Base-by-base conservation (phyloP, 148 eudicot species). In the Simmondsia chinensis region DNA sequence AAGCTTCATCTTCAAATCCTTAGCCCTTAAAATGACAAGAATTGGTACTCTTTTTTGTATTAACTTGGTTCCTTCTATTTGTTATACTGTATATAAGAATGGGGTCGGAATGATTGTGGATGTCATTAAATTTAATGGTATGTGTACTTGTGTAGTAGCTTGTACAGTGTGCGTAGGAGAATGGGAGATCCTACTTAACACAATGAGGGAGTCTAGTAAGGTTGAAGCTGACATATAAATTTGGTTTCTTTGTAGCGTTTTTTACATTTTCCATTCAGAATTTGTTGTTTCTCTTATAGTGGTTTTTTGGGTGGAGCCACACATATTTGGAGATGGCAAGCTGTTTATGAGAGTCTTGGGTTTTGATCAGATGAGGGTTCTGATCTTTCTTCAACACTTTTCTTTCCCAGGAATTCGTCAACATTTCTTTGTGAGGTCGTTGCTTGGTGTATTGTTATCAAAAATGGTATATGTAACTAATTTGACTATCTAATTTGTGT, bases 1-100 rank as follows among this genome's bases (percentile, higher is more conserved):
- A 66, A 61, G 81, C 94, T 46, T 74, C 85, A 12, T 41, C 77
- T 40, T 76, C 95, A 19, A 77, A 49, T 52, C 82, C 85, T 20
- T 76, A 69, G 74, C 23, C 18, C 46, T 33, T 33, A 23, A 20
- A 5, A 32, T 15, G 24, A 14, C 1, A 15, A 32, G 60, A n/a
- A n/a, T n/a, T 39, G 43, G 50, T 48, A 44, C 60, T 17, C 32
- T 4, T 27, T 51, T 25, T 44, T 5, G 48, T 26, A 10, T 33
- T 50, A 43, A 17, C 30, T 43, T 10, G 6, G 49, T 22, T 33
- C 23, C 28, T 37, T 10, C 23, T 60, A 22, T 39, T 30, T 17
- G 53, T 59, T 69, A 70, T 72, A 61, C 59, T 75, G 80, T 75
- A 62, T 57, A 69, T 70, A 77, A 69, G 55, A 39, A 50, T 21